Evolutionary conservation across 495 filamentous ascomycete genomes (phyloP).

Genomic region (Penicillium diatomitis): DNA sequence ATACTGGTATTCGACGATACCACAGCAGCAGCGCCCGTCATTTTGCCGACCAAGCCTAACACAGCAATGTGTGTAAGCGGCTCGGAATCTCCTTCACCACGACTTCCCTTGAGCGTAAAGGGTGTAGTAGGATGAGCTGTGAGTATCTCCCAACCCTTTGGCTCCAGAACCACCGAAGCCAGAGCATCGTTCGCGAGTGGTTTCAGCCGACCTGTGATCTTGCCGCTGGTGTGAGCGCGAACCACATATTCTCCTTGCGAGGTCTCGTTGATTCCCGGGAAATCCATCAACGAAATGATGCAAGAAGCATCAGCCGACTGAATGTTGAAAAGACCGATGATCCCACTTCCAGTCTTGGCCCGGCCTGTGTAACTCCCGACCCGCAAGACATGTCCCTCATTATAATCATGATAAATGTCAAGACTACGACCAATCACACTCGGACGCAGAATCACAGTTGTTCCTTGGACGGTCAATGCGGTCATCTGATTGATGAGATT

Average conservation of each 20-base stretch:
- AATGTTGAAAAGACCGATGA: constrained; percentile 82
- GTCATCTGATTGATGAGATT: constrained; percentile 71
- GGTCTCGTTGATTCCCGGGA: constrained; percentile 53
- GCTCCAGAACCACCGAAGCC: constrained; percentile 50
- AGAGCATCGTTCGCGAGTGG: constrained; percentile 27
- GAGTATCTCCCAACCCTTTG: constrained; percentile 72
- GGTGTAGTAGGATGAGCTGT: constrained; percentile 56
- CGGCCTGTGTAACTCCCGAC: constrained; percentile 63
- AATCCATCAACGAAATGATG: constrained; percentile 57
- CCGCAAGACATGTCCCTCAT: constrained; percentile 62
- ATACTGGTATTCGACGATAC: constrained; percentile 46
- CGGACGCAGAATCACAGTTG: constrained; percentile 69
- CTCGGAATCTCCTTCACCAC: not conserved
- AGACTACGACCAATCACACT: constrained; percentile 59
- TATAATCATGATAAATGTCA: constrained; percentile 64
- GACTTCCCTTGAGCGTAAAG: constrained; percentile 37
- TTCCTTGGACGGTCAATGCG: constrained; percentile 52
- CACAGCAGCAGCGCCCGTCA: constrained; percentile 80
- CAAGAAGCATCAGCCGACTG: constrained; percentile 47
- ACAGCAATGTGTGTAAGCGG: constrained; percentile 45
- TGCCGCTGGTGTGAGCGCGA: constrained; percentile 59
- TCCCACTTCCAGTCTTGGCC: constrained; percentile 57
- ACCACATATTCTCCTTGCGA: constrained; percentile 52
- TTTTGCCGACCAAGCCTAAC: constrained; percentile 79
- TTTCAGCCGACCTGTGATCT: constrained; percentile 43